Base-by-base conservation (phyloP, 345 rosid genomes). In the Dipteronia sinensis region DNA sequence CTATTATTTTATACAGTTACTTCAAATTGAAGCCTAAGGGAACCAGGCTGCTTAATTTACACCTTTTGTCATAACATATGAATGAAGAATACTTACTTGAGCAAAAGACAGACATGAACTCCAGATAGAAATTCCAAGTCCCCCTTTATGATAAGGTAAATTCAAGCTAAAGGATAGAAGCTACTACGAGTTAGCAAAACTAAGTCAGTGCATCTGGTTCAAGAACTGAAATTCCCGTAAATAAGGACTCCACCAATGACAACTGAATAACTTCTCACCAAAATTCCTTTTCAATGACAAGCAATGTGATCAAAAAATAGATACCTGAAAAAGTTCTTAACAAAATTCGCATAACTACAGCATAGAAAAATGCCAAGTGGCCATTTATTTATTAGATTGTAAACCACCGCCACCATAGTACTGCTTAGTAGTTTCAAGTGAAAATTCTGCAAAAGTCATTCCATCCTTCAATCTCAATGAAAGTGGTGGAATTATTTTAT, bases 361-460 rank as follows among this genome's bases (percentile, higher is more conserved):
- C 67, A 19, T 6, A 67, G 3, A 56, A 42, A 42, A 72, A 44
- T 10, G 25, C 42, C 42, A 44, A 29, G 77, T 56, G 56, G 63
- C 44, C 73, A 69, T 59, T 82, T 83, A 89, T 76, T 77, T 85
- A 76, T 85, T 92, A 75, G 97, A 85, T 62, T 95, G 98, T 79
- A 93, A 88, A 55, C 99, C 99, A 17, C 83, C 86, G 75, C 88
- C 92, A 72, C 99, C 96, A 74, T 89, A 95, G 76, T 95, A 95
- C 78, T 88, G 98, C 86, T 87, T 90, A 25, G 97, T 92, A 15
- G 98, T 95, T 78, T 87, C 89, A 1, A 84, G 87, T n/a, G 99
- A 81, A 85, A 93, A 93, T 81, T 93, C 94, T 3, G 96, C 91
- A 87, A 95, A 93, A 47, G 94, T 88, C 98, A 93, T 92, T 69